Conservation (phyloP, 2,329 filamentous ascomycete genomes). For the Fusarium sp. region DNA sequence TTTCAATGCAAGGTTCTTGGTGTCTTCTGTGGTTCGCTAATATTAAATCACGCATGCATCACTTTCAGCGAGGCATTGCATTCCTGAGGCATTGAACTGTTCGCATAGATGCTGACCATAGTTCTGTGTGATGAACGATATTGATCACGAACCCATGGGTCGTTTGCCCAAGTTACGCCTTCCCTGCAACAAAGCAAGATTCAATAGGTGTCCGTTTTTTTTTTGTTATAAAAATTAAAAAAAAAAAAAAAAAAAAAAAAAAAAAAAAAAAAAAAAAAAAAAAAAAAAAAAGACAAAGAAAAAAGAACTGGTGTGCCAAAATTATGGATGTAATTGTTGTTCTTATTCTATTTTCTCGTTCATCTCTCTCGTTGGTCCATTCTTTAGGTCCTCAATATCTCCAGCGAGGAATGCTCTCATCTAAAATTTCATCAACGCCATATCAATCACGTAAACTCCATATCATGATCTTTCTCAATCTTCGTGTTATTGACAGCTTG, state of each 20-base stretch:
- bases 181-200: neutral
- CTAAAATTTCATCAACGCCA: slow-evolving; percentile 31
- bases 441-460: slow-evolving; percentile 36
- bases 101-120: neutral
- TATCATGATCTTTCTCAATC: slow-evolving; percentile 24
- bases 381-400: slow-evolving; percentile 12
- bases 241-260: neutral
- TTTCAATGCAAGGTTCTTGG: neutral
- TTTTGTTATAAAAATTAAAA: too few relatives aligned
- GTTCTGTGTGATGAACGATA: neutral
- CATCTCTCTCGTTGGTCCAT: slow-evolving; percentile 14
- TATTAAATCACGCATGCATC: slow-evolving; percentile 2
- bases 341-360: slow-evolving; percentile 10
- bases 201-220: too few relatives aligned
- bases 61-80: neutral
- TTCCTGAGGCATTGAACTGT: neutral
- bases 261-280: neutral
- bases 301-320: neutral
- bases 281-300: neutral
- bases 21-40: neutral
- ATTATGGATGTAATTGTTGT: neutral
- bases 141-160: neutral
- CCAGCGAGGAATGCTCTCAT: slow-evolving; percentile 8
- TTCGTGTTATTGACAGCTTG: neutral
- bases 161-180: neutral